Percentiles rank a stretch among this genome's conserved stretches.
Conservation (phyloP, 2,329 filamentous ascomycete species). For the Colletotrichum brevisporum region DNA sequence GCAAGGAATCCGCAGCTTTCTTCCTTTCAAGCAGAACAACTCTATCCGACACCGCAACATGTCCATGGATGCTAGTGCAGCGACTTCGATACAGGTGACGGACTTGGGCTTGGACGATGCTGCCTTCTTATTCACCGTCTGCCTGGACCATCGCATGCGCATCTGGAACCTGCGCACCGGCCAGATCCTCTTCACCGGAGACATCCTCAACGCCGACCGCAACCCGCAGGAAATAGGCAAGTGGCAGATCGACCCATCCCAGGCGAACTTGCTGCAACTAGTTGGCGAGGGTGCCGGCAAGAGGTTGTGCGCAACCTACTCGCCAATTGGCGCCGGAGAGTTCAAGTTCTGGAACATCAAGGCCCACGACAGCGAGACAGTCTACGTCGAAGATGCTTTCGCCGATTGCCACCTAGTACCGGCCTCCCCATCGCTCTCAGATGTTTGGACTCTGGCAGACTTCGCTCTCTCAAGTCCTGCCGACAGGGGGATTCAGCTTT, state of each 20-base stretch:
- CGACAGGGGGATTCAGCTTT: conserved; percentile 73
- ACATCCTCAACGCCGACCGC: conserved; percentile 79
- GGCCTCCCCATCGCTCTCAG: conserved; percentile 77
- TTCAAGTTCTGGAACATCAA: conserved; percentile 94
- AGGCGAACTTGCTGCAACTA: conserved; percentile 82
- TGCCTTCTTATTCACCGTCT: conserved; percentile 81
- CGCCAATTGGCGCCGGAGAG: conserved; percentile 86
- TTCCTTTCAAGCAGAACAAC: conserved; percentile 76
- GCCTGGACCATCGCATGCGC: conserved; percentile 88
- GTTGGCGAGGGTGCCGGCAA: conserved; percentile 70
- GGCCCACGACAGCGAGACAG: conserved; percentile 73
- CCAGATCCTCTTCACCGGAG: conserved; percentile 80
- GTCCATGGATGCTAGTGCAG: conserved; percentile 77
- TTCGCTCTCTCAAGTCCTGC: conserved; percentile 74
- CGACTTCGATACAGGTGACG: conserved; percentile 72
- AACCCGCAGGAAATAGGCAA: conserved; percentile 79
- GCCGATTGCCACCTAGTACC: conserved; percentile 75
- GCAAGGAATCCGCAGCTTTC: conserved; percentile 74
- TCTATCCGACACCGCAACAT: conserved; percentile 74
- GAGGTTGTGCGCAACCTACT: conserved; percentile 82
- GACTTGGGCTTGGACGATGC: conserved; percentile 64
- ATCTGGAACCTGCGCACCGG: conserved; percentile 92
- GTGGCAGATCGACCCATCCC: conserved; percentile 84
- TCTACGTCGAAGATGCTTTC: conserved; percentile 81
- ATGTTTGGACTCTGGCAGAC: conserved; percentile 85